Evolutionary conservation across 2,329 filamentous ascomycete genomes (phyloP).

Genomic region (Pleoardoris graminearum): DNA sequence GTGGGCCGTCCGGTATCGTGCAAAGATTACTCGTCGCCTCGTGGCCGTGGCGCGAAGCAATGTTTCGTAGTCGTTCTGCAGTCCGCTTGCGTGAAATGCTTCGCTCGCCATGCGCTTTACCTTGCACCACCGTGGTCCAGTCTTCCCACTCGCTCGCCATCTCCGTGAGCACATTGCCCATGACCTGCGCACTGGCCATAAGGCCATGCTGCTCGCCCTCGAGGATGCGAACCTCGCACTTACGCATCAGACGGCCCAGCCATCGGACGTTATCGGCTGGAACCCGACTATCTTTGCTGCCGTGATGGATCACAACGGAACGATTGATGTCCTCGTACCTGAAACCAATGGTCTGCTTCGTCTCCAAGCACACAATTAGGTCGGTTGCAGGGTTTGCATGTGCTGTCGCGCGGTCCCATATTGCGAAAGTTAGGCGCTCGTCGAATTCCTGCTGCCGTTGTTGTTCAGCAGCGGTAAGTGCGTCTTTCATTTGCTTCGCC

Average conservation of each 20-base stretch:
- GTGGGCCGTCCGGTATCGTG: not conserved
- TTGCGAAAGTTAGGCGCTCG: slow-evolving; percentile 82
- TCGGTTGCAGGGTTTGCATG: slow-evolving; percentile 94
- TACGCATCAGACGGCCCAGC: slow-evolving; percentile 90
- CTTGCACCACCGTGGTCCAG: slow-evolving; percentile 39
- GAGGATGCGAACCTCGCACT: slow-evolving; percentile 87
- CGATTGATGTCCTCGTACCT: slow-evolving; percentile 94
- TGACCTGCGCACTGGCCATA: slow-evolving; percentile 92
- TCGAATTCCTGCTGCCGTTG: slow-evolving; percentile 80
- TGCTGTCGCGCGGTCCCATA: slow-evolving; percentile 90
- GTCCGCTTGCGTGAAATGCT: slow-evolving; percentile 15
- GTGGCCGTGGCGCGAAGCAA: slow-evolving; percentile 13
- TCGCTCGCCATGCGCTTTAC: slow-evolving; percentile 20
- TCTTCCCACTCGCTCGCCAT: slow-evolving; percentile 83
- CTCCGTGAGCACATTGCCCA: slow-evolving; percentile 93
- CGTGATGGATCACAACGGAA: slow-evolving; percentile 91
- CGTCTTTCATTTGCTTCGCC: slow-evolving; percentile 48
- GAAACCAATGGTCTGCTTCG: slow-evolving; percentile 89
- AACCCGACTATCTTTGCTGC: slow-evolving; percentile 84
- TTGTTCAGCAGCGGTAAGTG: slow-evolving; percentile 66
- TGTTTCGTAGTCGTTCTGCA: slow-evolving; percentile 13
- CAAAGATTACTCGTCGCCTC: slow-evolving; percentile 6
- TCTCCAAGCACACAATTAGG: slow-evolving; percentile 87
- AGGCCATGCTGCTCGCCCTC: slow-evolving; percentile 92
- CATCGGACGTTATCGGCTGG: slow-evolving; percentile 94